Base-by-base conservation (phyloP, 225 moss, liverwort and hornwort species). In the Lunularia cruciata region DNA sequence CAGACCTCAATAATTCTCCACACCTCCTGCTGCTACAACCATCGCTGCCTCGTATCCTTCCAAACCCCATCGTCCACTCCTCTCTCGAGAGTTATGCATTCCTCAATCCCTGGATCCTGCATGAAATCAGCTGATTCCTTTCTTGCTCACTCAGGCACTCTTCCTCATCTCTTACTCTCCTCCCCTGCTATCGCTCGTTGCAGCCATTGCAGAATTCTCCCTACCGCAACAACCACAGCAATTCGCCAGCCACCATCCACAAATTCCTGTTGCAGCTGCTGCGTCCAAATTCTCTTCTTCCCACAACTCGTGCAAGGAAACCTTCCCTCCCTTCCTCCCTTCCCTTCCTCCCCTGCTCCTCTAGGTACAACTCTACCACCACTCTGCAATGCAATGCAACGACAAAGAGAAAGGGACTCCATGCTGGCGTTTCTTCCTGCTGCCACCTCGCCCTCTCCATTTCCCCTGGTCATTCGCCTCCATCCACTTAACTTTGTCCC, bases 51-150 rank as follows among this genome's bases (percentile, higher is more conserved):
- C 43, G 61, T 34, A 51, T 67, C 34, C 49, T 51, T 23, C 26
- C 26, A 16, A 45, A 38, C 42, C 42, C 43, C 63, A 63, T 63
- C 48, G 31, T 51, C 49, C 48, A 15, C 12, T 34, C 4, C 49
- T 14, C 7, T 51, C 49, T 51, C 49, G n/a, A n/a, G 61, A 27
- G 20, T 20, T 3, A 20, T 13, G 25, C 20, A 26, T n/a, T 40
- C 25, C 61, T 22, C 61, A 25, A 48, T 48, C 8, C 51, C 67
- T 52, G 51, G 49, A 67, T 67, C 67, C 67, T 52, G 46, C 65
- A 65, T 65, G 28, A 36, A 67, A 67, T 67, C 49, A 67, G 67
- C 67, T 67, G n/a, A 67, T 51, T 67, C 31, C 51, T 48, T 18
- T 48, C 34, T 67, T 34, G n/a, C n/a, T n/a, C 34, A 10, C 51